These are phyloP conservation scores for Davidsoniella neocaledoniae DNA, from an alignment of 2,329 filamentous ascomycete species.

Conservation along the genomic window DNA sequence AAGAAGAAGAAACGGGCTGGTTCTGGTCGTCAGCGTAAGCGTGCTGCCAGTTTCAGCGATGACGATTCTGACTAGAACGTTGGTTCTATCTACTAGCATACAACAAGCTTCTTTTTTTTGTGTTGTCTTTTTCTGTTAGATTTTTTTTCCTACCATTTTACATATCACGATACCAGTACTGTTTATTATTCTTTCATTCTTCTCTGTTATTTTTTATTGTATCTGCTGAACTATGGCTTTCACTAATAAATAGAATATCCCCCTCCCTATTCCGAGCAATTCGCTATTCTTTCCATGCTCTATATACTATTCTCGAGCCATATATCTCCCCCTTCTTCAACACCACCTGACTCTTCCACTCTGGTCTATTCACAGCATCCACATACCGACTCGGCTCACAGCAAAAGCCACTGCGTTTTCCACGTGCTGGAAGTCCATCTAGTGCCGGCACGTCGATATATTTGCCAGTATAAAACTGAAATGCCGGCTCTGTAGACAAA, in stretches of 20 bases:
- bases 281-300: constrained; percentile 55
- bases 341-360: constrained; percentile 63
- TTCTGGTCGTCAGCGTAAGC: neutral
- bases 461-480: constrained; percentile 92
- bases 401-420: constrained; percentile 62
- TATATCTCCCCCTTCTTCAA: constrained; percentile 75
- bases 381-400: constrained; percentile 85
- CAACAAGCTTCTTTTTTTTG: neutral
- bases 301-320: constrained; percentile 68
- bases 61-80: neutral
- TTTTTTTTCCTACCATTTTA: neutral
- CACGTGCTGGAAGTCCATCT: constrained; percentile 44
- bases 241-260: neutral
- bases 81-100: neutral
- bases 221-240: neutral
- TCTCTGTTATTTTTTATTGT: neutral
- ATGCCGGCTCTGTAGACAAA: constrained; percentile 80
- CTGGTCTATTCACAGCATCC: constrained; percentile 67
- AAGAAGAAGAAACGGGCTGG: neutral
- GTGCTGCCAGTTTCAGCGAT: neutral
- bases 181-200: neutral
- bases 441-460: constrained; percentile 61
- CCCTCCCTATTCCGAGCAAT: neutral
- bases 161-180: neutral
- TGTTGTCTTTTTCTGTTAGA: neutral